phyloP scores from a whole-genome alignment of 148 eudicot species.

The Amaranthus hypochondriacus region DNA sequence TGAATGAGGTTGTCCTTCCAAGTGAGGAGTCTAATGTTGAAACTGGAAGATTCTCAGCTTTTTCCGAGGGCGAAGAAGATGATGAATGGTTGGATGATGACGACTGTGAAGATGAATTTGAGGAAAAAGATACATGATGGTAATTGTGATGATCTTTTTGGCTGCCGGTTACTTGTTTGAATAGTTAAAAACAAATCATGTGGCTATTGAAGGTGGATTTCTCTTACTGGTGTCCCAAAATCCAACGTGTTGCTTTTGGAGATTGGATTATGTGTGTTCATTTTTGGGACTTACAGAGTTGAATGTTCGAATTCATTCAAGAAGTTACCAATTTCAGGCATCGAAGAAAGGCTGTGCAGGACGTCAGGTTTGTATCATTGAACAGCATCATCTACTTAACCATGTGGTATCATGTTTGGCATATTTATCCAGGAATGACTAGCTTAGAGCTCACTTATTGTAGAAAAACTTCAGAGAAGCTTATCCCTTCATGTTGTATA shows the following conservation, averaged over 20 bases:
- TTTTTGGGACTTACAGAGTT: background rate
- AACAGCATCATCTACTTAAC: background rate
- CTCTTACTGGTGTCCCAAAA: background rate
- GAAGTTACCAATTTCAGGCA: background rate
- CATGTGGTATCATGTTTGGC: background rate
- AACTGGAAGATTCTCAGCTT: conserved; percentile 30
- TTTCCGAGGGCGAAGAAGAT: conserved; percentile 55
- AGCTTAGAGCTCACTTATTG: background rate
- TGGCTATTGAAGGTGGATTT: background rate
- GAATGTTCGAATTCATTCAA: background rate
- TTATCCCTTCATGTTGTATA: background rate
- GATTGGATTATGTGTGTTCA: background rate
- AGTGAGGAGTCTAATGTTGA: conserved; percentile 24
- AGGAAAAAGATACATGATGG: conserved; percentile 25
- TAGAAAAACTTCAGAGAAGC: background rate
- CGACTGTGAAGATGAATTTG: conserved; percentile 40
- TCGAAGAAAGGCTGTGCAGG: background rate
- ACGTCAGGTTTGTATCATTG: background rate
- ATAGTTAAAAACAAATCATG: background rate
- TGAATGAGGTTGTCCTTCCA: conserved; percentile 37
- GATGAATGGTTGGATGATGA: conserved; percentile 22
- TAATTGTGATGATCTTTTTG: background rate
- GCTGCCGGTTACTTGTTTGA: background rate
- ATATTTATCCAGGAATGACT: background rate
- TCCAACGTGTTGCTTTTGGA: background rate